phyloP scores from a whole-genome alignment of 2,329 filamentous ascomycete genomes.

The Alternaria brassicicola region DNA sequence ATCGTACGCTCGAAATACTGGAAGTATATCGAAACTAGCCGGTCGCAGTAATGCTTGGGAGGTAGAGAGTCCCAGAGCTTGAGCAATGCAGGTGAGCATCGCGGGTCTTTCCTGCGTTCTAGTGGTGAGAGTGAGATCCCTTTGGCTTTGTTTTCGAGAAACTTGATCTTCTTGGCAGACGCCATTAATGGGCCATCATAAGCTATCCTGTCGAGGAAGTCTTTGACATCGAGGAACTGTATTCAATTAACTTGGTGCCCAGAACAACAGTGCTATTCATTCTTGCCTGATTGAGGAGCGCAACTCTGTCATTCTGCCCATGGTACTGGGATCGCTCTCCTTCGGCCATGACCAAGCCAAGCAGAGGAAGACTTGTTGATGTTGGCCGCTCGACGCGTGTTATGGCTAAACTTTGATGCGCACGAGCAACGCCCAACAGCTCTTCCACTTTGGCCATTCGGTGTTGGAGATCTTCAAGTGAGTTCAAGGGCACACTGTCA shows the following conservation, averaged over 20 bases:
- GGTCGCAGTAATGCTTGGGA: conserved; percentile 29
- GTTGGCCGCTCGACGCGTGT: not conserved
- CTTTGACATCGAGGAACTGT: conserved; percentile 25
- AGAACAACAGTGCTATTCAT: not conserved
- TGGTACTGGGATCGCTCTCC: conserved; percentile 24
- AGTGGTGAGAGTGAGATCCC: conserved; percentile 14
- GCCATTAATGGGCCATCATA: conserved; percentile 22
- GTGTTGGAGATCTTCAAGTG: conserved; percentile 23
- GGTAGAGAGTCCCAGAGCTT: conserved; percentile 29
- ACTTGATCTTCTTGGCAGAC: conserved; percentile 24
- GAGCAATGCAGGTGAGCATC: conserved; percentile 23
- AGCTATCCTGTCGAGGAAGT: conserved; percentile 21
- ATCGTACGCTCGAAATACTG: conserved; percentile 33
- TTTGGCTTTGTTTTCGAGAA: conserved; percentile 22
- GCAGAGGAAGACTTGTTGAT: conserved; percentile 4
- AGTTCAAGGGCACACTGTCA: not conserved
- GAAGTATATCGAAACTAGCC: conserved; percentile 27
- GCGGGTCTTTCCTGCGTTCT: conserved; percentile 6
- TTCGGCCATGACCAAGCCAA: conserved; percentile 29
- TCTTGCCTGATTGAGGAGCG: conserved; percentile 31
- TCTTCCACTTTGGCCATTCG: conserved; percentile 31
- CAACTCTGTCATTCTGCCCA: conserved; percentile 29
- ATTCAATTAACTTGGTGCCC: conserved; percentile 4
- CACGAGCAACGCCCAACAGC: conserved; percentile 16
- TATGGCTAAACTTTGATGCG: not conserved